Evolutionary conservation across 2,329 filamentous ascomycete genomes (phyloP), one percentile per base, ranked within the genome.

Genomic region (Exophiala dermatitidis): DNA sequence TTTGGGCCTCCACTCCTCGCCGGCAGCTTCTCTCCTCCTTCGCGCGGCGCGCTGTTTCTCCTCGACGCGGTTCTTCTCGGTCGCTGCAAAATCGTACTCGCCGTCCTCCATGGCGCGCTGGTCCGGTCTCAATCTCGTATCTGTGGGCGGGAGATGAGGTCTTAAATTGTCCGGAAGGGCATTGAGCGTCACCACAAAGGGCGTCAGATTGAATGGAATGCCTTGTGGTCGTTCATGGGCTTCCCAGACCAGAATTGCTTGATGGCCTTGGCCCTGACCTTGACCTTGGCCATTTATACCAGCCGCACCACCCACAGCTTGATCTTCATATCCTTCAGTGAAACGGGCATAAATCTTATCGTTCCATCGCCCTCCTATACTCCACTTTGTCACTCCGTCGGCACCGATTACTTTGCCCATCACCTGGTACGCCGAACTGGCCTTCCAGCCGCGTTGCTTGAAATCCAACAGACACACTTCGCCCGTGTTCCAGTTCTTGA

Each of bases 91-190:
- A 65, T 97, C 91, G 66, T 98, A 98, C 70, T 90, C 82, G n/a
- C 91, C 93, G 57, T 97, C 90, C 69, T 98, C 93, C 93, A 98
- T 98, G 1, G 93, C 93, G 7, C 93, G 80, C 73, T 98, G 93
- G 69, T 98, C 93, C 0, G 93, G 91, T 31, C 93, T 80, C 32
- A 95, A 76, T n/a, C 93, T 80, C 1, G 91, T 95, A 69, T 98
- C 93, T 0, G 93, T 98, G 0, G 93, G 93, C 36, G 93, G 87
- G 10, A 98, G 74, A 72, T 85, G 82, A 3, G 85, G 81, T 48
- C 73, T 75, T 12, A 98, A 77, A n/a, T 80, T 76, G n/a, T 95
- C 88, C 50, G 91, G 86, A 46, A 96, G 78, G 61, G 90, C 88
- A 71, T 98, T 98, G 60, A 98, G 85, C 0, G 90, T 95, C 54